Conservation (phyloP, 2,329 filamentous ascomycete species). For the Exophiala dermatitidis region DNA sequence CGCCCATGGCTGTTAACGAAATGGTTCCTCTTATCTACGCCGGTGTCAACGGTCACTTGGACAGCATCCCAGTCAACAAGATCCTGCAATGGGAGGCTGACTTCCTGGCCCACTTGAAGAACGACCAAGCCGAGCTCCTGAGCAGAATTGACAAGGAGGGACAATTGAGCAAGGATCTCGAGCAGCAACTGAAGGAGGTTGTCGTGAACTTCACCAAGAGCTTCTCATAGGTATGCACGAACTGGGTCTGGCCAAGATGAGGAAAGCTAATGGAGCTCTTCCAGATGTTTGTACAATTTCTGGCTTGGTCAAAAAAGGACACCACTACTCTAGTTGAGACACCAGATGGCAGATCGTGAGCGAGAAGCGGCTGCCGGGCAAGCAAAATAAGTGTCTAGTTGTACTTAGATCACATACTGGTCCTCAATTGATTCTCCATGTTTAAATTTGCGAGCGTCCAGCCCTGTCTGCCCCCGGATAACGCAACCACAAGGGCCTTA, state of each 20-base stretch:
- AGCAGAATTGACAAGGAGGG: conserved; percentile 92
- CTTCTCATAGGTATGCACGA: conserved; percentile 53
- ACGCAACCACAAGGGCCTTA: neutral
- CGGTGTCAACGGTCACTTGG: conserved; percentile 96
- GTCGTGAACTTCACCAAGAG: conserved; percentile 82
- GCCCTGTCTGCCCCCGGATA: neutral
- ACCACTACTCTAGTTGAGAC: conserved; percentile 12
- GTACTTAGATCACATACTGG: conserved; percentile 26
- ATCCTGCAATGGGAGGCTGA: conserved; percentile 90
- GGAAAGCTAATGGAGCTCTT: conserved; percentile 1
- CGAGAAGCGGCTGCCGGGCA: conserved; percentile 8
- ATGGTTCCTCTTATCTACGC: conserved; percentile 99
- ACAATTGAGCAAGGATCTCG: conserved; percentile 87
- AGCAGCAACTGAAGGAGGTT: conserved; percentile 56
- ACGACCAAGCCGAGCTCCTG: conserved; percentile 78
- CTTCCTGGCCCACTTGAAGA: conserved; percentile 86
- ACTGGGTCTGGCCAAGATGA: neutral
- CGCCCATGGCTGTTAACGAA: conserved; percentile 96
- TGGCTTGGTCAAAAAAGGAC: conserved; percentile 18
- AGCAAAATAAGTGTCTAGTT: conserved; percentile 16
- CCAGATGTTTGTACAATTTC: conserved; percentile 24
- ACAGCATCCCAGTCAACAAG: conserved; percentile 81
- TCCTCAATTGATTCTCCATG: conserved; percentile 25
- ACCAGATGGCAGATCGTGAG: conserved; percentile 5
- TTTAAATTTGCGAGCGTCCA: neutral